A percentile compares a stretch with the other conserved stretches of the same genome.
phyloP scores from a whole-genome alignment of 257 asterid species.

The Phtheirospermum japonicum region DNA sequence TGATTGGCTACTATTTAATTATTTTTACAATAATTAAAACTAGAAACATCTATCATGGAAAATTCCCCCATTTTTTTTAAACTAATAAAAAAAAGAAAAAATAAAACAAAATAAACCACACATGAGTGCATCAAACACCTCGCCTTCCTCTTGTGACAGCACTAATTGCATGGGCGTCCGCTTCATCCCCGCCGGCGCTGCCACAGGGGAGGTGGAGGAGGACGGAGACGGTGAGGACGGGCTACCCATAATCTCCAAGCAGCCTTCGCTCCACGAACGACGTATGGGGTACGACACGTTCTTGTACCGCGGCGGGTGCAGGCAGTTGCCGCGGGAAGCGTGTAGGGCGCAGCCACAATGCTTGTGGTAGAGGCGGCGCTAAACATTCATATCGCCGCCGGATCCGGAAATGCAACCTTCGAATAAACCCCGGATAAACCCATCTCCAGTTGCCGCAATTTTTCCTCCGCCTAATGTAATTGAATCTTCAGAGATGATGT shows the following conservation, averaged over 20 bases:
- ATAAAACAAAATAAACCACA: not conserved
- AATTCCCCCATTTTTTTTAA: no score
- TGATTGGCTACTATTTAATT: no score
- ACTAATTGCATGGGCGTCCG: constrained; percentile 43
- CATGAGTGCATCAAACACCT: constrained; percentile 16
- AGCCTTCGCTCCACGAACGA: constrained; percentile 51
- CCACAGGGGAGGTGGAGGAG: constrained; percentile 30
- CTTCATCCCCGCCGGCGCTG: constrained; percentile 30
- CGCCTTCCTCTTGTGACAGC: constrained; percentile 32
- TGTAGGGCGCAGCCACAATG: constrained; percentile 73
- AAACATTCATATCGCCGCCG: constrained; percentile 44
- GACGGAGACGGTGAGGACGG: constrained; percentile 31
- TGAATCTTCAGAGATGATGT: not conserved
- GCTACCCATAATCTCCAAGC: constrained; percentile 29
- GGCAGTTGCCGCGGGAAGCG: constrained; percentile 42
- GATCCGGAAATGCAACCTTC: constrained; percentile 73
- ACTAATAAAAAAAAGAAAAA: not conserved
- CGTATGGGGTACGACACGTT: constrained; percentile 46
- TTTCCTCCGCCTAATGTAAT: not conserved
- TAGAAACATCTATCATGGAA: no score
- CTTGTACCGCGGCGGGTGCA: constrained; percentile 35
- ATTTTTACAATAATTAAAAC: no score
- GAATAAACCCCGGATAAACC: constrained; percentile 41
- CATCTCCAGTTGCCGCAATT: constrained; percentile 58
- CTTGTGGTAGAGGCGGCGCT: constrained; percentile 66